These are phyloP conservation scores for Dipodascopsis uninucleata DNA, from an alignment of 805 yeast genomes.

Conservation along the genomic window DNA sequence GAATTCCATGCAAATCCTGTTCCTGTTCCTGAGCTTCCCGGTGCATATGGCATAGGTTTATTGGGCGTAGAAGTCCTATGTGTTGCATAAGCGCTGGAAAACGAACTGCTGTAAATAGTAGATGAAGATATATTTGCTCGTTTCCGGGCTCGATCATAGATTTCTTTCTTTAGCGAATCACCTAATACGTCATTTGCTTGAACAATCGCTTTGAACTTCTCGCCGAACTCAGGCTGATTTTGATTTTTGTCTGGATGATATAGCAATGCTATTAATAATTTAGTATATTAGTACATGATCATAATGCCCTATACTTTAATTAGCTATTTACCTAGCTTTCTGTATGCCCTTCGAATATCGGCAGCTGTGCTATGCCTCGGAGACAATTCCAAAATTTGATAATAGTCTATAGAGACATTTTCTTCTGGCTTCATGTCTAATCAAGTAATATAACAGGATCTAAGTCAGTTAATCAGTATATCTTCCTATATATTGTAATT, in stretches of 20 bases:
- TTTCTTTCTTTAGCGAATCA: slow-evolving; percentile 32
- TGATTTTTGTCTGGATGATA: slow-evolving; percentile 48
- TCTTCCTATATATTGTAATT: no score
- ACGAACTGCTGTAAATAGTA: background rate
- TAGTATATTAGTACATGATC: background rate
- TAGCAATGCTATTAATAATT: slow-evolving; percentile 30
- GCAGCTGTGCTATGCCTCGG: slow-evolving; percentile 23
- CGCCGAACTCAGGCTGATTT: slow-evolving; percentile 29
- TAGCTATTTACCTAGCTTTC: slow-evolving; percentile 36
- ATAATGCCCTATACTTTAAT: background rate
- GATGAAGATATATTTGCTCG: background rate
- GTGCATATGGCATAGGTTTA: background rate
- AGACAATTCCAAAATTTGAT: slow-evolving; percentile 35
- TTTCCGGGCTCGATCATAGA: slow-evolving; percentile 32
- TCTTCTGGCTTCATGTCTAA: slow-evolving; percentile 22
- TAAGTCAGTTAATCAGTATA: no score
- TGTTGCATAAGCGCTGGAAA: background rate
- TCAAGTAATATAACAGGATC: no score
- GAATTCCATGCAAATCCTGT: background rate
- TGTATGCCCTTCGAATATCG: slow-evolving; percentile 41
- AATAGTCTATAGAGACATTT: slow-evolving; percentile 29
- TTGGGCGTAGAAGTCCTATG: background rate
- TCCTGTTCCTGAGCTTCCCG: background rate
- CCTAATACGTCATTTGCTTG: slow-evolving; percentile 38
- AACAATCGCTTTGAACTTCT: slow-evolving; percentile 36